Evolutionary conservation across 1,139 yeast genomes (phyloP).

Genomic region (Chernovozyma sophiae-reginae): DNA sequence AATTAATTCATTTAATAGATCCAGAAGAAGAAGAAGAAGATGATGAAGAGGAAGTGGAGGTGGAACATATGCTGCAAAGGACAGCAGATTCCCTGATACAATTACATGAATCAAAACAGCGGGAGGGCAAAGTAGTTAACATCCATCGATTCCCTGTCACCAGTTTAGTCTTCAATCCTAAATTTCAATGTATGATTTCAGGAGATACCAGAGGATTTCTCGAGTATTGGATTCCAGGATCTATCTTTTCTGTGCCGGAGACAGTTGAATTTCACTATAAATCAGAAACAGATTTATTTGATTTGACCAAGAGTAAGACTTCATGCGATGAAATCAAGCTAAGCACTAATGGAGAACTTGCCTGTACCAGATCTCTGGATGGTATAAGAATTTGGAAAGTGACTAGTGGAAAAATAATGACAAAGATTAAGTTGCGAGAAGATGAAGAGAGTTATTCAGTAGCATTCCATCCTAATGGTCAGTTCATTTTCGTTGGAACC

Average conservation of each 20-base stretch:
- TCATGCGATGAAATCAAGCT: not conserved
- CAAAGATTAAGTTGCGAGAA: not conserved
- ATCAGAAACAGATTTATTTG: constrained; percentile 40
- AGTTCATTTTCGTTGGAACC: not conserved
- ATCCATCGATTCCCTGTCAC: constrained; percentile 29
- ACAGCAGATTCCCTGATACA: constrained; percentile 10
- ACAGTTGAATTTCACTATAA: constrained; percentile 32
- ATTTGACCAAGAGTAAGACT: constrained; percentile 20
- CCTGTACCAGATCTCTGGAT: constrained; percentile 3
- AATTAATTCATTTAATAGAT: constrained; percentile 18
- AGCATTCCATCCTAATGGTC: constrained; percentile 1
- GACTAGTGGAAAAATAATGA: not conserved
- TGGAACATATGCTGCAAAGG: constrained; percentile 4
- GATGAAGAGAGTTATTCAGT: not conserved
- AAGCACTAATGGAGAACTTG: constrained; percentile 20
- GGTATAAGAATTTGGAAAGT: constrained; percentile 4
- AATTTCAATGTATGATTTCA: constrained; percentile 31
- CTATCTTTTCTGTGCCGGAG: constrained; percentile 9
- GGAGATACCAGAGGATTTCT: constrained; percentile 37
- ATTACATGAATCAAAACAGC: constrained; percentile 8
- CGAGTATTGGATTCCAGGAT: constrained; percentile 37
- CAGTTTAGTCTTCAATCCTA: constrained; percentile 23
- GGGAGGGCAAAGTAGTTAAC: no score
- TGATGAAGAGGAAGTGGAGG: constrained; percentile 7
- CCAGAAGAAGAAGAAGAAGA: constrained; percentile 15